A percentile compares a stretch with the other conserved stretches of the same genome.
Evolutionary conservation across 2,329 filamentous ascomycete species (phyloP).

Genomic region (Fonsecaea multimorphosa): DNA sequence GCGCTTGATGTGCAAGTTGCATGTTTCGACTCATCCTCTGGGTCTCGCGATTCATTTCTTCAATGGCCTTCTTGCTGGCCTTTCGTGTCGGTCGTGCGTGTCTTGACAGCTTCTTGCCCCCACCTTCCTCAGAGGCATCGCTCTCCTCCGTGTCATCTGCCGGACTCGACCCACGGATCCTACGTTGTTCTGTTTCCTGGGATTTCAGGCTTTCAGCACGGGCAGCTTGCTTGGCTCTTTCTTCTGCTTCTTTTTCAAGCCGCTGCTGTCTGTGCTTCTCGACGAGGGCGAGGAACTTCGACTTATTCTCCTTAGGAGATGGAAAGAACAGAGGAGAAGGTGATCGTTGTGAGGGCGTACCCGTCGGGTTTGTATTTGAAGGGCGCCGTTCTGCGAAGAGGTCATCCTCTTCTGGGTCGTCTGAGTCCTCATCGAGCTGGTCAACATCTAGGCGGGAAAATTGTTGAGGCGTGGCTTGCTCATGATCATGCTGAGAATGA

Average conservation of each 20-base stretch:
- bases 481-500: not conserved
- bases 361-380: slow-evolving; percentile 40
- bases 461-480: not conserved
- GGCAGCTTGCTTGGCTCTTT: slow-evolving; percentile 50
- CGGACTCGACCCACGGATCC: slow-evolving; percentile 37
- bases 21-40: slow-evolving; percentile 88
- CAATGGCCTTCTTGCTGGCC: slow-evolving; percentile 90
- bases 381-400: slow-evolving; percentile 13
- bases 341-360: slow-evolving; percentile 34
- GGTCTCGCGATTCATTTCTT: slow-evolving; percentile 94
- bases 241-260: slow-evolving; percentile 67
- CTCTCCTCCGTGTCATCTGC: slow-evolving; percentile 57
- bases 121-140: slow-evolving; percentile 66
- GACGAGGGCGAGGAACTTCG: slow-evolving; percentile 73
- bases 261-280: slow-evolving; percentile 75
- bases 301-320: slow-evolving; percentile 47
- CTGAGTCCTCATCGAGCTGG: not conserved
- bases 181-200: slow-evolving; percentile 40
- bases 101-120: slow-evolving; percentile 67
- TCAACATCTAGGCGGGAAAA: not conserved
- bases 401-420: slow-evolving; percentile 7
- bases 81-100: slow-evolving; percentile 72
- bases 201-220: slow-evolving; percentile 42
- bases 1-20: slow-evolving; percentile 87
- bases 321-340: slow-evolving; percentile 54